Evolutionary conservation across 805 yeast species (phyloP), one percentile per base, ranked within the genome.

Genomic region (Brettanomyces bruxellensis): DNA sequence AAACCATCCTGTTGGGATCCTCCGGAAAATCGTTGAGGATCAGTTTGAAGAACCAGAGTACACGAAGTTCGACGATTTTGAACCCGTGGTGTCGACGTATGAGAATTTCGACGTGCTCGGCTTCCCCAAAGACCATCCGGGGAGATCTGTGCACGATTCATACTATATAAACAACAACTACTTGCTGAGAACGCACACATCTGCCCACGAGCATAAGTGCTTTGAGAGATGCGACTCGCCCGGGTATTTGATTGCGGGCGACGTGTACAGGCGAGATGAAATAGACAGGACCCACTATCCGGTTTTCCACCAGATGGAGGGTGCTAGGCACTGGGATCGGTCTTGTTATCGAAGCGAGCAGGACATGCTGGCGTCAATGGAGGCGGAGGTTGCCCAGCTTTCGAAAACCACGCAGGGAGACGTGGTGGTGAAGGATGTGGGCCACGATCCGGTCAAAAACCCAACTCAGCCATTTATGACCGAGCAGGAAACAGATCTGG

Each of bases 301-400:
- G 1, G 97, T 86, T 0, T 93, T 93, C 67, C 97, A 93, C 59
- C 99, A 93, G 65, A 79, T 93, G 88, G 99, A 93, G 66, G 99
- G 98, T 41, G 97, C 96, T 3, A 70, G 93, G 49, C 64, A 83
- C 2, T 93, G 98, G 98, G 68, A 76, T 6, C 69, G 83, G 45
- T 61, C 64, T 11, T 73, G 70, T 3, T 64, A 58, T 30, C 58
- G 55, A 1, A 58, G 57, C 4, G 61, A 60, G 7, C 48, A 51
- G 28, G 47, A 47, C 8, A 37, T 80, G 25, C 57, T 74, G 3
- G 68, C 63, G 0, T 67, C 73, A 51, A 68, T 86, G 12, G 66
- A 72, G 45, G 51, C 57, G 1, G 96, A 88, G 56, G 76, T 87
- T 24, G 78, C 69, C 3, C 62, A 72, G 2, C 74, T 93, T 43